Evolutionary conservation across 208 protist species (phyloP), one percentile per base, ranked within the genome.

Genomic region (Leishmania mexicana): DNA sequence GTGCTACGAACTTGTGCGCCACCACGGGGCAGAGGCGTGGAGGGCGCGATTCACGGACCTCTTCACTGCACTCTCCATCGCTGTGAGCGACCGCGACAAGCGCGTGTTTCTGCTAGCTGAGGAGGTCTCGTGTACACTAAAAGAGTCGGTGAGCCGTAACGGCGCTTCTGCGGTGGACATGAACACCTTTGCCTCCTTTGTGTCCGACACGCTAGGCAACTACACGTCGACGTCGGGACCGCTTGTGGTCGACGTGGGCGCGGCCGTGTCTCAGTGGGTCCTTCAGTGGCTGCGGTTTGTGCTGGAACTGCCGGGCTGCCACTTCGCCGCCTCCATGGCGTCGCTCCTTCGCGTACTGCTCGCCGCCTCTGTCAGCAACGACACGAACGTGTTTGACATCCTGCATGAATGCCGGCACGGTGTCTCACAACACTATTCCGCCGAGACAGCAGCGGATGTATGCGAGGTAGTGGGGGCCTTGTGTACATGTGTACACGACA

Each of bases 231-330:
- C 72, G 3, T 84, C 85, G 19, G 64, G 72, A 19, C 60, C 58
- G 3, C 64, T 79, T 17, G 40, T 76, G 10, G 67, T 80, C 11
- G 83, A 85, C 47, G 74, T 82, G 47, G 45, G 47, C 21, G 83
- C 80, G 35, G 65, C 71, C 60, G 83, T 89, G 31, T 49, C 67
- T n/a, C 75, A 88, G 87, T 96, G 93, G 91, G 75, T 87, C 31
- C 80, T 96, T 2, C 88, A 89, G 51, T 94, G 90, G 93, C 85
- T 93, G 65, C 58, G 80, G 38, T 85, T 91, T 78, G 85, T 95
- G 38, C 77, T 90, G 15, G 90, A 90, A 78, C 81, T 93, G 58
- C 87, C 89, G 6, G 85, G 89, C 8, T 84, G 86, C 76, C 78
- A 89, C 60, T 84, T 92, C 76, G 80, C 89, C 58, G 58, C 85